phyloP scores from a whole-genome alignment of 75 land plant genomes.

The Isoetes taiwanensis region DNA sequence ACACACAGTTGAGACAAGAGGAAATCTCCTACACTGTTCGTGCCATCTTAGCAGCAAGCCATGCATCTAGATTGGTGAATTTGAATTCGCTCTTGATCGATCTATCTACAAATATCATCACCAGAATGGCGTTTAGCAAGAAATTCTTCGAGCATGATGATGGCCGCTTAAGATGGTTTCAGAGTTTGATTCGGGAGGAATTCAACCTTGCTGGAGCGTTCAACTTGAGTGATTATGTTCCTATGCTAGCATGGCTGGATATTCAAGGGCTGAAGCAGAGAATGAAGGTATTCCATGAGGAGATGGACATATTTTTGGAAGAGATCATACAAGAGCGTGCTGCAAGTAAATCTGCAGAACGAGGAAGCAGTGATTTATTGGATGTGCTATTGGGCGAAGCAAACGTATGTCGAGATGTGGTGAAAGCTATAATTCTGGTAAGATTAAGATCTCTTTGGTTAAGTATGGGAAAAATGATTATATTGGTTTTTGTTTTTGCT shows the following conservation, averaged over 20 bases:
- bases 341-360: too few relatives aligned
- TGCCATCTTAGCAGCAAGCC: background rate
- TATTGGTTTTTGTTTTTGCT: too few relatives aligned
- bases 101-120: background rate
- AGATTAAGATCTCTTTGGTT: too few relatives aligned
- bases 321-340: too few relatives aligned
- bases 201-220: background rate
- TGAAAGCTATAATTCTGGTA: too few relatives aligned
- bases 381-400: too few relatives aligned
- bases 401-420: too few relatives aligned
- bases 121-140: background rate
- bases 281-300: too few relatives aligned
- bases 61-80: background rate
- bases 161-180: too few relatives aligned
- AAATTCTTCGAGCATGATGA: conserved; percentile 2
- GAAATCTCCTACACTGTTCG: background rate
- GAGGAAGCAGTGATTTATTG: too few relatives aligned
- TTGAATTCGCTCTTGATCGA: background rate
- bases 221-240: background rate
- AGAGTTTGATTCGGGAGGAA: background rate
- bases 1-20: background rate
- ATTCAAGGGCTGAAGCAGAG: background rate
- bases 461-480: too few relatives aligned
- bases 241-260: background rate
- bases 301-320: too few relatives aligned